Conservation (phyloP, 495 filamentous ascomycete species). For the Aspergillus kassunensis region DNA sequence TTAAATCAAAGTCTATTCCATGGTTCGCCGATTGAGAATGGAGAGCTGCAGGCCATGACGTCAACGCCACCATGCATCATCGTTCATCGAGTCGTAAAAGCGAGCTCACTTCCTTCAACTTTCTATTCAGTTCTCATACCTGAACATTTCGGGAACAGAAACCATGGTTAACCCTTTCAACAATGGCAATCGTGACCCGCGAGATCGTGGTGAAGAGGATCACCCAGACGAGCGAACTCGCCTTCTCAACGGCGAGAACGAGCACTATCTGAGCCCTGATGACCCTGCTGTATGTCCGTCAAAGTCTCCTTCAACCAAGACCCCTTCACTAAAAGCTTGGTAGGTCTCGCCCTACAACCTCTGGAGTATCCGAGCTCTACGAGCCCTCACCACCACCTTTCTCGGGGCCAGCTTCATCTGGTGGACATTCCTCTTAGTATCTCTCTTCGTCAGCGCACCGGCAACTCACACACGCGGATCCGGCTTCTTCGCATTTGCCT, state of each 20-base stretch:
- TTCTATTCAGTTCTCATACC: background rate
- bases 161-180: constrained; percentile 49
- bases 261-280: constrained; percentile 79
- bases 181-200: constrained; percentile 12
- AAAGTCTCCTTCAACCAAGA: no score
- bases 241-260: constrained; percentile 58
- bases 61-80: background rate
- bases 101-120: background rate
- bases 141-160: background rate
- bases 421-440: constrained; percentile 85
- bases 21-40: background rate
- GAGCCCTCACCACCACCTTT: constrained; percentile 70
- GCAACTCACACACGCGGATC: constrained; percentile 80
- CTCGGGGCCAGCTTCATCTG: constrained; percentile 73
- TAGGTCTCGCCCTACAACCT: constrained; percentile 95
- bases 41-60: constrained; percentile 7
- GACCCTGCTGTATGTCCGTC: constrained; percentile 94
- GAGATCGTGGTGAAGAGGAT: constrained; percentile 15
- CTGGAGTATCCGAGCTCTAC: constrained; percentile 75
- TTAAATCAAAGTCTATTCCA: no score
- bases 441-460: constrained; percentile 83
- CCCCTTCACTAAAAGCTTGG: background rate
- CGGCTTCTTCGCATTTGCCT: constrained; percentile 85
- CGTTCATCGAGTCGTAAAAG: no score
- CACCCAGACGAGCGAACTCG: constrained; percentile 69